A percentile compares a stretch with the other conserved stretches of the same genome.
Conservation (phyloP, 2,329 filamentous ascomycete genomes). For the Curvularia eragrostidis region DNA sequence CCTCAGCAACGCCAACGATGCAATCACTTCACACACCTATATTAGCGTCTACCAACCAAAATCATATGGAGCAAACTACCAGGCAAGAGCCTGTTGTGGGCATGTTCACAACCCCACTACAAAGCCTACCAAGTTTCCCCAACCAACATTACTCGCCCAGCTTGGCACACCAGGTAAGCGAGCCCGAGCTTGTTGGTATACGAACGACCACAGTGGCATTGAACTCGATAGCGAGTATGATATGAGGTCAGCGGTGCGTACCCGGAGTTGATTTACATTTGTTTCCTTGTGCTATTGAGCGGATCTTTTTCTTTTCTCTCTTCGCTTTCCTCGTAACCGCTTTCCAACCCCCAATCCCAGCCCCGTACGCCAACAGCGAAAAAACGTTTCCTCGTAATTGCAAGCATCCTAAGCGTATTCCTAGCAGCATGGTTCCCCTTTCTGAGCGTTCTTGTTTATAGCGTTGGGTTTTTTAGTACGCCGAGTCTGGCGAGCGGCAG, state of each 20-base stretch:
- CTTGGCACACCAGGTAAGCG: conserved; percentile 41
- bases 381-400: neutral
- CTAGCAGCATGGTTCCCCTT: neutral
- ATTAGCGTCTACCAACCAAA: conserved; percentile 24
- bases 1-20: conserved; percentile 31
- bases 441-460: conserved; percentile 17
- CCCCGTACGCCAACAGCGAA: neutral
- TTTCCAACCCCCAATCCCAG: neutral
- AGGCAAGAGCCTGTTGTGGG: conserved; percentile 39
- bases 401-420: neutral
- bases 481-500: conserved; percentile 3
- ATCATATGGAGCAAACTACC: conserved; percentile 11
- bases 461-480: conserved; percentile 3
- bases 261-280: neutral
- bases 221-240: conserved; percentile 49
- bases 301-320: neutral
- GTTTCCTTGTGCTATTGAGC: conserved; percentile 1
- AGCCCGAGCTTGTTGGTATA: conserved; percentile 47
- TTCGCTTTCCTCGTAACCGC: neutral
- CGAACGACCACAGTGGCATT: conserved; percentile 39
- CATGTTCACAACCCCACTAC: conserved; percentile 43
- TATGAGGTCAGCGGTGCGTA: conserved; percentile 17
- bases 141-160: conserved; percentile 23
- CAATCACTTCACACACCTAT: conserved; percentile 32
- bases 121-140: conserved; percentile 34